Percentiles rank a stretch among this genome's conserved stretches.
These are phyloP conservation scores for Coemansia sp. DNA, from an alignment of 192 early-diverging fungal genomes.

Conservation along the genomic window DNA sequence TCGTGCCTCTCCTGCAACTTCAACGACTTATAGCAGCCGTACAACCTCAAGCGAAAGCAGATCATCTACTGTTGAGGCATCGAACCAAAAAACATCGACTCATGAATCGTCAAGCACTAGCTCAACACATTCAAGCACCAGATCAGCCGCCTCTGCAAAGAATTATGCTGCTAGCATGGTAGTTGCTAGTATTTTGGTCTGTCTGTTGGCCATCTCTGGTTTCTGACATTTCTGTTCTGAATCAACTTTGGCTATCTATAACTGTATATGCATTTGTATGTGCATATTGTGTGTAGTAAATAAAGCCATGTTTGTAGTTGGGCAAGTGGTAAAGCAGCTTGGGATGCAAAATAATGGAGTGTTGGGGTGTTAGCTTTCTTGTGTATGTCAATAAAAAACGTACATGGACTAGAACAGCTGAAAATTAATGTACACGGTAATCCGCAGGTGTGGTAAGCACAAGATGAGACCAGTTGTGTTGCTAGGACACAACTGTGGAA, in stretches of 20 bases:
- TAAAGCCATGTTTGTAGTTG: not conserved
- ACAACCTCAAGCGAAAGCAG: not conserved
- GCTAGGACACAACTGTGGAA: slow-evolving; percentile 5
- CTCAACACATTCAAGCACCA: not conserved
- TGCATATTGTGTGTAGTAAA: too few relatives aligned
- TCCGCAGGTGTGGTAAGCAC: not conserved
- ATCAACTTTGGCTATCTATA: too few relatives aligned
- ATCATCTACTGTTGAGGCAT: not conserved
- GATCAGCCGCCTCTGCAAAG: slow-evolving; percentile 1
- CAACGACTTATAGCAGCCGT: not conserved
- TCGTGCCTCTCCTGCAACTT: not conserved
- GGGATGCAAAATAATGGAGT: not conserved
- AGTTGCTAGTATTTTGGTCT: not conserved
- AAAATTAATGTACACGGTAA: not conserved
- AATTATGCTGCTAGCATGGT: not conserved
- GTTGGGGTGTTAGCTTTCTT: not conserved
- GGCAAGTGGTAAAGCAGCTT: too few relatives aligned
- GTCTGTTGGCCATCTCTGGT: not conserved
- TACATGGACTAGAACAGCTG: not conserved
- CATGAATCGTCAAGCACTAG: not conserved
- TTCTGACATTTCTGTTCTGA: not conserved
- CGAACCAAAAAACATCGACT: not conserved
- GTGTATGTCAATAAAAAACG: not conserved
- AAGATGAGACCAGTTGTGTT: not conserved
- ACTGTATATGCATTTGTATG: too few relatives aligned